Base-by-base conservation (phyloP, 345 rosid genomes). In the Brassica juncea region DNA sequence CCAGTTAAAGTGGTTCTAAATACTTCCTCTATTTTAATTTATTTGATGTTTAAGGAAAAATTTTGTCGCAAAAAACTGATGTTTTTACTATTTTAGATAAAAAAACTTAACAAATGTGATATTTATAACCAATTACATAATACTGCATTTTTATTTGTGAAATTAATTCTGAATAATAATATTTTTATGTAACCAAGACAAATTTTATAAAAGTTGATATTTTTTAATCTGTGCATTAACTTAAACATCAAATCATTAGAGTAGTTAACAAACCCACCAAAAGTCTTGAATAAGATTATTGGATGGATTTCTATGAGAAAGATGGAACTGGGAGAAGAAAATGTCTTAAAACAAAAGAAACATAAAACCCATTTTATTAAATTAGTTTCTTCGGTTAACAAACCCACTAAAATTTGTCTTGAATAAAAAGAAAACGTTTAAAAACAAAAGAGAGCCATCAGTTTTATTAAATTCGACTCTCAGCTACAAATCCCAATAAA, bases 401-500 rank as follows among this genome's bases (percentile, higher is more conserved):
- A 42, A 42, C 14, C 49, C 14, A 42, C 14, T 42, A 42, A 42
- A 10, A 10, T 42, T 42, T 42, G 31, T 42, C 49, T 42, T 42
- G 49, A 42, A 42, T 42, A 23, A 19, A 28, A 19, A 1, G 32
- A 16, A 39, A 3, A 39, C 19, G 27, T 39, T 35, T 30, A 34
- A 6, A 10, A 77, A 71, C 6, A 57, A 78, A 78, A 42, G 49
- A 42, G 10, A 66, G 61, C 39, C 31, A 66, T 42, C 35, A 31
- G 42, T 68, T 47, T 73, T 62, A 66, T 19, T 66, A 65, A 71
- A 55, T 71, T 65, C 49, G 21, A 49, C 58, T 16, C 66, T 64
- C 49, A 78, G 34, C 66, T 78, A 65, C 72, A 65, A 37, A 39
- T 71, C 81, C 72, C 67, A 71, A 64, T 16, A 64, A 64, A 71